Base-by-base conservation (phyloP, 2,329 filamentous ascomycete genomes). In the Alternaria metachromatica region DNA sequence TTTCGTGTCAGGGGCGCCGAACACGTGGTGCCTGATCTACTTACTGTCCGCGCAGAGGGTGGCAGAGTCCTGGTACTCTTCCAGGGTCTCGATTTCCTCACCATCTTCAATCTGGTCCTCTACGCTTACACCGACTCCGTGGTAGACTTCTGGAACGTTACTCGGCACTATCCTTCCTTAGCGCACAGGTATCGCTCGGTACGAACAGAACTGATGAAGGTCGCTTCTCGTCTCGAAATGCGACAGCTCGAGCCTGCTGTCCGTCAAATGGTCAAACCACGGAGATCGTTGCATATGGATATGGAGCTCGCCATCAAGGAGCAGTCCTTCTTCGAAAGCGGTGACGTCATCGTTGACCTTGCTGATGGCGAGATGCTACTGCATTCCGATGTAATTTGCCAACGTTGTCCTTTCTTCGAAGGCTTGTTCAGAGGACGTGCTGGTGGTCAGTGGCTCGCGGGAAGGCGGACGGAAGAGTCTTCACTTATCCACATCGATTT, bases 391-490 rank as follows among this genome's bases (percentile, higher is more conserved):
- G 80, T 98, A 4, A 79, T 97, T 37, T 94, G 93, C 68, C 89
- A 90, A 72, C 86, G 96, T 68, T 97, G 94, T 72, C 94, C 93
- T 0, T 99, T 97, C 84, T 99, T 99, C 68, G 85, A 95, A 66
- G 92, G 92, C 2, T 85, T 99, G 46, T 98, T 97, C 79, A 86
- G 92, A 71, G 96, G 96, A n/a, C 90, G 93, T 46, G 93, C 96
- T 8, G 87, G 87, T 44, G 96, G 96, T 1, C 87, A 88, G 70
- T 99, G 96, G 96, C 85, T 99, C 20, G 86, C 89, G 53, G 87
- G 87, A 30, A 88, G 94, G 57, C 88, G 88, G n/a, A 82, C 86
- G 55, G 80, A 63, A 75, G 72, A 78, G 6, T 77, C 78, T 74
- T 82, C 87, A 25, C 80, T 83, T 13, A 83, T 97, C 60, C 86